Evolutionary conservation across 2,329 filamentous ascomycete species (phyloP), one percentile per base, ranked within the genome.

Genomic region (Aureobasidium melanogenum): DNA sequence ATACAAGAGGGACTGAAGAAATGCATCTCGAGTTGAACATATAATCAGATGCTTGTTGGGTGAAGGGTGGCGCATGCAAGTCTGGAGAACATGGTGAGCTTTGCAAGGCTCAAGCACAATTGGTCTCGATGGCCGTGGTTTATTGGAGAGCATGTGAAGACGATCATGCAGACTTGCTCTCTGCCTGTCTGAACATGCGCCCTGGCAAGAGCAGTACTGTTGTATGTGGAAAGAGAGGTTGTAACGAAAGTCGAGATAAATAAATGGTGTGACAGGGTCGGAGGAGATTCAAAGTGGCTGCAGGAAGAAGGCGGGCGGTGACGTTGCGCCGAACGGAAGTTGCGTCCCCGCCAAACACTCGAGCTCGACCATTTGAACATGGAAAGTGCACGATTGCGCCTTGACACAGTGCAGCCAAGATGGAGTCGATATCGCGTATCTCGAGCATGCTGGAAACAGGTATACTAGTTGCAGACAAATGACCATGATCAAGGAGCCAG

Each of bases 351-450:
- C 41, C 39, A 57, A 56, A 56, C 52, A 56, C 34, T 56, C 28
- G 8, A 57, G 54, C 39, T 57, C 22, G 52, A 56, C 10, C 28
- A 46, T 46, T 57, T 32, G 52, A 55, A 9, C 39, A 44, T 44
- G 51, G 34, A 10, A 22, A 56, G 24, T 34, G 12, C 41, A 57
- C 36, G 12, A 19, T 54, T 54, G 51, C 51, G 51, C 51, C 51
- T 54, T 15, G 51, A 39, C 51, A 26, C 19, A 36, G 3, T 22
- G 5, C 39, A 41, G 43, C 48, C 24, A 56, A 36, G 62, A 99
- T 99, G 94, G 94, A 99, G 83, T 96, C 93, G 24, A 91, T 97
- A 72, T 91, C 93, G 66, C 85, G 89, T 71, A 95, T 99, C 75
- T 96, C 92, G 68, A 90, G 86, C 73, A 84, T 97, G 77, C 87